These are phyloP conservation scores for Debaryomycetaceae sp. DNA, from an alignment of 1,139 yeast species.

Conservation along the genomic window DNA sequence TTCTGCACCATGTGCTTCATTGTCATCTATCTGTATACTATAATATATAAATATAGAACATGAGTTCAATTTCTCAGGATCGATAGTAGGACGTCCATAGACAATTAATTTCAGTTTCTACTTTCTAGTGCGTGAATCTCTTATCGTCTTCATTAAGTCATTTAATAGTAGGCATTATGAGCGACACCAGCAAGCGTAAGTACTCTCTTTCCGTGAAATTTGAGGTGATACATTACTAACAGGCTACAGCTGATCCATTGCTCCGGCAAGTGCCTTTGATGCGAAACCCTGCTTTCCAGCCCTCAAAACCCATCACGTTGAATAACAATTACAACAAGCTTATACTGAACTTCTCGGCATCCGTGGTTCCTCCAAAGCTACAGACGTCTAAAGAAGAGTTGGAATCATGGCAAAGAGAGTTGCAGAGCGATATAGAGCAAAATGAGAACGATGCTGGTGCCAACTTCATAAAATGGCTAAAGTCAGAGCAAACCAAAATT, in stretches of 20 bases:
- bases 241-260: constrained; percentile 43
- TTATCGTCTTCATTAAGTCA: neutral
- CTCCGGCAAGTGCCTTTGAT: constrained; percentile 58
- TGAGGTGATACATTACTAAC: constrained; percentile 5
- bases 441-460: constrained; percentile 13
- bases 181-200: constrained; percentile 20
- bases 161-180: constrained; percentile 9
- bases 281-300: constrained; percentile 51
- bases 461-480: constrained; percentile 33
- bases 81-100: neutral
- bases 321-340: constrained; percentile 48
- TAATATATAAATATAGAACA: neutral
- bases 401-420: constrained; percentile 26
- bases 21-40: neutral
- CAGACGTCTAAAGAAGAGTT: constrained; percentile 27
- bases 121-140: neutral
- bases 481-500: constrained; percentile 27
- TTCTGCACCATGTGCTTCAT: neutral
- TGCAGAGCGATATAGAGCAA: constrained; percentile 12
- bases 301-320: constrained; percentile 57
- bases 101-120: too few species aligned
- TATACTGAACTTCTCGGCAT: constrained; percentile 29
- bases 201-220: constrained; percentile 1
- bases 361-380: constrained; percentile 41
- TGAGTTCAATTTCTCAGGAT: neutral